phyloP scores from a whole-genome alignment of 1,284 basidiomycete genomes.

The Cutaneotrichosporon mucoides region DNA sequence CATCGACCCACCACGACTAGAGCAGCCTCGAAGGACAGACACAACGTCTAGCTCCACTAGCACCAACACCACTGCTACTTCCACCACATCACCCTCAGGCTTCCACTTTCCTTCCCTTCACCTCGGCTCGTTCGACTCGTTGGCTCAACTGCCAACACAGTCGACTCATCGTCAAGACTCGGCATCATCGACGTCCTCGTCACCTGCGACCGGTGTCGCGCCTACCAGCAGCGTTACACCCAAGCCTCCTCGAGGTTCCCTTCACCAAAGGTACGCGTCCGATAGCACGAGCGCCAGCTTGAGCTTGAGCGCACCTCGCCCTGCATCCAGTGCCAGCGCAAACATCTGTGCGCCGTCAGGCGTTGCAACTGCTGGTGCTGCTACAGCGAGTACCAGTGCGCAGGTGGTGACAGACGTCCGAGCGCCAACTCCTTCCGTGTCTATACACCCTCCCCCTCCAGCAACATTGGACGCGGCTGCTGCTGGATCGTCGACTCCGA shows the following conservation, averaged over 20 bases:
- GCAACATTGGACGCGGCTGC: background rate
- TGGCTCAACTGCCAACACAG: background rate
- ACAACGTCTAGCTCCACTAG: background rate
- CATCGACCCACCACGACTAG: slow-evolving; percentile 13
- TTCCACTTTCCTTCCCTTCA: slow-evolving; percentile 12
- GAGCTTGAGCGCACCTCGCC: background rate
- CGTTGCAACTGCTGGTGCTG: too few relatives aligned
- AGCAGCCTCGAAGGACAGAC: slow-evolving; percentile 6
- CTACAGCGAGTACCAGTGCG: background rate
- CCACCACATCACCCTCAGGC: background rate
- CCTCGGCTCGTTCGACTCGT: slow-evolving; percentile 13
- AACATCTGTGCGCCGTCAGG: background rate
- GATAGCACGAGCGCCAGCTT: background rate
- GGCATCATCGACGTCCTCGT: too few relatives aligned
- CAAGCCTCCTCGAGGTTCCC: too few relatives aligned
- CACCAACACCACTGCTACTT: background rate
- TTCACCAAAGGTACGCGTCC: background rate
- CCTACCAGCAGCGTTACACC: background rate
- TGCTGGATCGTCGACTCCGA: background rate
- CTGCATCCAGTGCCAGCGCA: background rate
- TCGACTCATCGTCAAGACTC: too few relatives aligned
- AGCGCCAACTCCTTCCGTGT: background rate
- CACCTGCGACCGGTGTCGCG: background rate
- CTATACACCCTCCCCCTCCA: background rate
- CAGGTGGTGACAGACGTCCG: background rate